phyloP scores from a whole-genome alignment of 805 yeast genomes.

The Candida tallmaniae region DNA sequence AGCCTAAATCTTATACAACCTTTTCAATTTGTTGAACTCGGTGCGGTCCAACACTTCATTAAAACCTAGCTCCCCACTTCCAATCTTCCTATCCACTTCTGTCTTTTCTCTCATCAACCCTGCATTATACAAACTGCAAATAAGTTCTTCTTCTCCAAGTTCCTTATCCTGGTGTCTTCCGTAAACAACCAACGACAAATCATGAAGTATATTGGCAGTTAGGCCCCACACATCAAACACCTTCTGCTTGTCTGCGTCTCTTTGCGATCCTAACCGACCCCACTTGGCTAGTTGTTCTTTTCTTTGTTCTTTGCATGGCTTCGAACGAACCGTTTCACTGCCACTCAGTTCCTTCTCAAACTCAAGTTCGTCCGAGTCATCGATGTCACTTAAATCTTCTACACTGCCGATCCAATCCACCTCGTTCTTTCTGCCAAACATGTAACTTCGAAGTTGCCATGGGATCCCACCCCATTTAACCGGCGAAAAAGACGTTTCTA shows the following conservation, averaged over 20 bases:
- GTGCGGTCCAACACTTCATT: conserved; percentile 40
- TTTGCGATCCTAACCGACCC: conserved; percentile 38
- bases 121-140: conserved; percentile 48
- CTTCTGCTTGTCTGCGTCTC: conserved; percentile 36
- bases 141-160: conserved; percentile 64
- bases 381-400: conserved; percentile 45
- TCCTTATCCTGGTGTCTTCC: conserved; percentile 7
- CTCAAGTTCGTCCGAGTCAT: conserved; percentile 1
- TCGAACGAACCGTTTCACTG: conserved; percentile 3
- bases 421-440: conserved; percentile 30
- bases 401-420: conserved; percentile 60
- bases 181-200: conserved; percentile 55
- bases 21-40: conserved; percentile 39
- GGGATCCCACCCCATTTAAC: conserved; percentile 70
- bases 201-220: conserved; percentile 75
- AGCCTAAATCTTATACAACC: conserved; percentile 30
- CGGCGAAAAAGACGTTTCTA: conserved; percentile 27
- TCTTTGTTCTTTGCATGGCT: conserved; percentile 3
- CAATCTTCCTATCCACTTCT: conserved; percentile 52
- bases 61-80: conserved; percentile 40
- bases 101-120: conserved; percentile 56
- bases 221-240: conserved; percentile 79
- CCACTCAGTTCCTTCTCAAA: conserved; percentile 5
- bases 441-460: conserved; percentile 60
- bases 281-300: conserved; percentile 21